phyloP scores from a whole-genome alignment of 2,329 filamentous ascomycete species.

The Leptographium radiaticola region DNA sequence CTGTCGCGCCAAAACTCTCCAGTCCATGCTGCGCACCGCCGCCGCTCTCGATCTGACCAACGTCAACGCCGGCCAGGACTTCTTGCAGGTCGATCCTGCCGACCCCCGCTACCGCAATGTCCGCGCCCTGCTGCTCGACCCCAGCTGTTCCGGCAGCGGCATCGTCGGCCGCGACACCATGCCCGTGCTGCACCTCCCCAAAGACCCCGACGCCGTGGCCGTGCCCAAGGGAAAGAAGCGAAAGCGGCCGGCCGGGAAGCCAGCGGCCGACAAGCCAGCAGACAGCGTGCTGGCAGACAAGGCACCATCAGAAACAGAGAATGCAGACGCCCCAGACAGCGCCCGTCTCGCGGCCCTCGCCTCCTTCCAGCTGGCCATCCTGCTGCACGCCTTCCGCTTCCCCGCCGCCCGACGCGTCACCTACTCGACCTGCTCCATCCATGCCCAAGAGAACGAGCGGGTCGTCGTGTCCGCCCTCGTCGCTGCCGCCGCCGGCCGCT shows the following conservation, averaged over 20 bases:
- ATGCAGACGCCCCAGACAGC: constrained; percentile 31
- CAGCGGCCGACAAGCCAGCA: not conserved
- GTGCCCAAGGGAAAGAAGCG: constrained; percentile 24
- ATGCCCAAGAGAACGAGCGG: constrained; percentile 76
- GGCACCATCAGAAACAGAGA: constrained; percentile 18
- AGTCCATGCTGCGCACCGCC: constrained; percentile 72
- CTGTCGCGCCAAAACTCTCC: constrained; percentile 57
- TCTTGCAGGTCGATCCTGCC: constrained; percentile 59
- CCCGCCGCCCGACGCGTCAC: constrained; percentile 62
- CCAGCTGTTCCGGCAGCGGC: constrained; percentile 89
- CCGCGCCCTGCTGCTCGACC: constrained; percentile 74
- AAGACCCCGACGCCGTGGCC: constrained; percentile 7
- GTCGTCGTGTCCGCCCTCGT: constrained; percentile 63
- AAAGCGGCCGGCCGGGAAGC: constrained; percentile 19
- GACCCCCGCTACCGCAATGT: constrained; percentile 53
- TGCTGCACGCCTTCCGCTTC: constrained; percentile 77
- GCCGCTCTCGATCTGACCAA: constrained; percentile 48
- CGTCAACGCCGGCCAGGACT: constrained; percentile 66
- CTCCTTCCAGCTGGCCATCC: constrained; percentile 66
- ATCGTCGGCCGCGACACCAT: constrained; percentile 81
- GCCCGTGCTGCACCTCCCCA: constrained; percentile 50
- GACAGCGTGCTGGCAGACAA: not conserved
- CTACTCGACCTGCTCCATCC: constrained; percentile 88
- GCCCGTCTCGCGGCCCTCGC: constrained; percentile 61
- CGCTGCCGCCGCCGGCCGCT: constrained; percentile 49